Conservation (phyloP, 768 basidiomycete species). For the Boletus eberwhitei region DNA sequence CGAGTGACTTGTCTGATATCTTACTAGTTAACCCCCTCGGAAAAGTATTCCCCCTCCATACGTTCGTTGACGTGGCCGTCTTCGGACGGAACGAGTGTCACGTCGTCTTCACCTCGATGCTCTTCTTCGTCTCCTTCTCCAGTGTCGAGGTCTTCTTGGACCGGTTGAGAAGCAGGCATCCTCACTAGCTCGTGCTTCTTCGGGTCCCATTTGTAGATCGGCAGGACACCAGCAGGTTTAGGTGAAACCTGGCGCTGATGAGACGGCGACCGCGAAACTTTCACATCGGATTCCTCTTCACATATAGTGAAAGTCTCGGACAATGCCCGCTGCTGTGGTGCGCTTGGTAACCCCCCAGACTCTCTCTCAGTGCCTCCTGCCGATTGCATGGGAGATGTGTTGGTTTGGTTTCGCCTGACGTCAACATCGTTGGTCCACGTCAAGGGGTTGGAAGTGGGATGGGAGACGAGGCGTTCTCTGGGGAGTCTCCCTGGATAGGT, state of each 20-base stretch:
- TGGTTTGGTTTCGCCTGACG: neutral
- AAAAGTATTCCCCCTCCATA: neutral
- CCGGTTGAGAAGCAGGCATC: neutral
- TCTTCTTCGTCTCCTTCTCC: neutral
- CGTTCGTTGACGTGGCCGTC: neutral
- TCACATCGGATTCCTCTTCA: neutral
- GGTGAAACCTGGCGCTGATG: neutral
- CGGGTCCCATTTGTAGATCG: constrained; percentile 13
- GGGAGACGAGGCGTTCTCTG: neutral
- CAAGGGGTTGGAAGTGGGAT: neutral
- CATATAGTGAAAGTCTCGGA: neutral
- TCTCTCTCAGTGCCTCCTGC: neutral
- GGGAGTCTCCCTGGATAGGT: neutral
- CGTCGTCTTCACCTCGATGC: constrained; percentile 10
- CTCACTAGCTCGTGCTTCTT: neutral
- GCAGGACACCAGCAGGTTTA: neutral
- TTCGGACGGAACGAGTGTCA: constrained; percentile 15
- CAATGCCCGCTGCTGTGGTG: neutral
- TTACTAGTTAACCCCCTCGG: neutral
- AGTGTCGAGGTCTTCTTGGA: neutral
- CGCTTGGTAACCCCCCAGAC: too few relatives aligned
- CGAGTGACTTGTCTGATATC: neutral
- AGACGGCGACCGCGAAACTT: neutral
- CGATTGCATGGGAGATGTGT: neutral
- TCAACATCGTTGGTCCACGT: neutral